Evolutionary conservation across 371 early-diverging fungal genomes (phyloP).

Genomic region (Mucor circinelloides): DNA sequence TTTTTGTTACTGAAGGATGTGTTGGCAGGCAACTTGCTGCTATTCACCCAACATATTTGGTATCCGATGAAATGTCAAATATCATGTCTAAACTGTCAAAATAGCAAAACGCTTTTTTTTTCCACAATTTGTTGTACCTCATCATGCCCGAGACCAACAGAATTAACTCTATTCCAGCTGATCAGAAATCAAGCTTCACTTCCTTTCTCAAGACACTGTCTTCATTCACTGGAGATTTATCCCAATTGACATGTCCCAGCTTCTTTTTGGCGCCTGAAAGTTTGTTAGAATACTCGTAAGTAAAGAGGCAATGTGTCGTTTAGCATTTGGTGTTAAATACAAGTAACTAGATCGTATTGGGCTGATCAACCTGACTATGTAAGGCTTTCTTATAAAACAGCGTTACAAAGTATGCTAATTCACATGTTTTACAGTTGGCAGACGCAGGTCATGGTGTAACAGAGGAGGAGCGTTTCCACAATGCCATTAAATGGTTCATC

Average conservation of each 20-base stretch:
- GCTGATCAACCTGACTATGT: constrained; percentile 49
- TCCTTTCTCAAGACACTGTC: constrained; percentile 73
- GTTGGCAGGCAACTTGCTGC: no score
- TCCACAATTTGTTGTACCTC: neutral
- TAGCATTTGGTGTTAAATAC: neutral
- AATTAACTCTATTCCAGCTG: constrained; percentile 60
- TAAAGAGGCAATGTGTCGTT: neutral
- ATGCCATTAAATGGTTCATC: constrained; percentile 76
- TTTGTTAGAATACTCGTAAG: constrained; percentile 79
- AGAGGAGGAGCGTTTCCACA: constrained; percentile 72
- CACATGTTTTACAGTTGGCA: constrained; percentile 30
- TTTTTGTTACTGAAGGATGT: no score
- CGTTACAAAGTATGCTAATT: neutral
- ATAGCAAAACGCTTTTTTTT: neutral
- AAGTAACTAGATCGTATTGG: constrained; percentile 42
- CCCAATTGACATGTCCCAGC: constrained; percentile 76
- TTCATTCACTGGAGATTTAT: constrained; percentile 81
- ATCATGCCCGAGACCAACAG: neutral
- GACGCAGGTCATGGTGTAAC: constrained; percentile 59
- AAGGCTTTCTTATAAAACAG: constrained; percentile 1
- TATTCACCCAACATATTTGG: no score
- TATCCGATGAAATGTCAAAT: no score
- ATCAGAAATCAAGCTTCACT: constrained; percentile 70
- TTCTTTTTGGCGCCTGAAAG: constrained; percentile 76
- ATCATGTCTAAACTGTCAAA: neutral